Base-by-base conservation (phyloP, 2,329 filamentous ascomycete species). In the Xylariaceae sp. region DNA sequence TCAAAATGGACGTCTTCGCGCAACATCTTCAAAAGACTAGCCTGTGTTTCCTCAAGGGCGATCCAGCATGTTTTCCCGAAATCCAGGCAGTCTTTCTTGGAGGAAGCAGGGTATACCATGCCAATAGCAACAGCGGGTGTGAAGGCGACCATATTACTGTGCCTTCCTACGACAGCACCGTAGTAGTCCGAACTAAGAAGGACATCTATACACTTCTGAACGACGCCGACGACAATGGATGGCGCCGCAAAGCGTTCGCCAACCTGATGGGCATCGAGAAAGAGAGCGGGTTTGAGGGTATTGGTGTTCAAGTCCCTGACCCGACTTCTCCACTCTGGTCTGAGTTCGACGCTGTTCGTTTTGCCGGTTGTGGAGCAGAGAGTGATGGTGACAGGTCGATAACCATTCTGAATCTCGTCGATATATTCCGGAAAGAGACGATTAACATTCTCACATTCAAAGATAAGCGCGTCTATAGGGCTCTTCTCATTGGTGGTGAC, bases 51-150 rank as follows among this genome's bases (percentile, higher is more conserved):
- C 23, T 48, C 12, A 34, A 42, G 7, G n/a, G 10, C 6, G 17
- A 48, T 10, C 48, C 45, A 7, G 36, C 40, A 2, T 16, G 16
- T 5, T 11, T 50, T 3, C 45, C 38, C 12, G 38, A 37, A 29
- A 22, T 48, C 22, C 29, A 12, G n/a, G 44, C 34, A 17, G 36
- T 48, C 21, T 45, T 45, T 22, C 41, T 48, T 17, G 45, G 48
- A 12, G 45, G 45, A 5, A 48, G 45, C 45, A n/a, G n/a, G n/a
- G n/a, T n/a, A n/a, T n/a, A n/a, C n/a, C n/a, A n/a, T 42, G 29
- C 5, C 42, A 48, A 14, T 48, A 48, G 25, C 22, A 7, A 21
- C 22, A 27, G 22, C 5, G n/a, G 11, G 14, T n/a, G 2, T 14
- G 8, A 12, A 29, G 5, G 3, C 8, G 4, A 16, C 25, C 25